Conservation (phyloP, 495 filamentous ascomycete genomes). For the Penicillium ucsense region DNA sequence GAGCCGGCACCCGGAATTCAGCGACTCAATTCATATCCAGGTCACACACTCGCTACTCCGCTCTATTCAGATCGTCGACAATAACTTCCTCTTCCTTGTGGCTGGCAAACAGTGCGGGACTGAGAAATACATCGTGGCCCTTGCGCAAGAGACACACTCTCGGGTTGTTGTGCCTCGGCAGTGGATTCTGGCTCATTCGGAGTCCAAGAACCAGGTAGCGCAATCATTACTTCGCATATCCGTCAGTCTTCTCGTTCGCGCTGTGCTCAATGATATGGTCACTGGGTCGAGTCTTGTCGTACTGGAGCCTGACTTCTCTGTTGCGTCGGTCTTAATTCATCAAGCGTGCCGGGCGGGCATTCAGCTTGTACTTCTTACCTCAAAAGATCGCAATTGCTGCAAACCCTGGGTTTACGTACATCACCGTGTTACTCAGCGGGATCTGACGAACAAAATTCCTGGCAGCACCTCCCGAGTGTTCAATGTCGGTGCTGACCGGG, state of each 20-base stretch:
- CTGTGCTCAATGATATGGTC: slow-evolving; percentile 2
- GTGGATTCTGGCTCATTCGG: slow-evolving; percentile 2
- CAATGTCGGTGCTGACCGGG: slow-evolving; percentile 1
- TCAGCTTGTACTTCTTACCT: slow-evolving; percentile 11
- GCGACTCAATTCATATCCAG: slow-evolving; percentile 1
- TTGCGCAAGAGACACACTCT: slow-evolving; percentile 9
- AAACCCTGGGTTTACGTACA: slow-evolving; percentile 15
- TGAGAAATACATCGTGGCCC: slow-evolving; percentile 1
- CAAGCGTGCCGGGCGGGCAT: slow-evolving; percentile 8
- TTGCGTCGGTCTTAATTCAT: slow-evolving; percentile 6
- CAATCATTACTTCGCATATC: slow-evolving; percentile 10
- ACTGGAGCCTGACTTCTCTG: slow-evolving; percentile 13
- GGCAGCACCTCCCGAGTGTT: slow-evolving; percentile 7
- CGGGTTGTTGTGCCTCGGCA: slow-evolving; percentile 4
- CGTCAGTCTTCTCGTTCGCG: slow-evolving; percentile 7
- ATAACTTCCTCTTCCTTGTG: slow-evolving; percentile 8
- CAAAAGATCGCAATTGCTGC: slow-evolving; percentile 1
- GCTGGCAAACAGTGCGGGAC: slow-evolving; percentile 1
- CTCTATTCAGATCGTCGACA: slow-evolving; percentile 3
- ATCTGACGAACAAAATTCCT: slow-evolving; percentile 7
- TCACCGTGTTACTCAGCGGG: slow-evolving; percentile 5
- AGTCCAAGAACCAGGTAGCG: slow-evolving; percentile 1
- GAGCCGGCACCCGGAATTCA: neutral
- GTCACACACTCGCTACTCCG: slow-evolving; percentile 9
- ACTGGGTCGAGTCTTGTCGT: slow-evolving; percentile 8